Evolutionary conservation across 352 stramenopile genomes (phyloP), one percentile per base, ranked within the genome.

Genomic region (Globisporangium ultimum): DNA sequence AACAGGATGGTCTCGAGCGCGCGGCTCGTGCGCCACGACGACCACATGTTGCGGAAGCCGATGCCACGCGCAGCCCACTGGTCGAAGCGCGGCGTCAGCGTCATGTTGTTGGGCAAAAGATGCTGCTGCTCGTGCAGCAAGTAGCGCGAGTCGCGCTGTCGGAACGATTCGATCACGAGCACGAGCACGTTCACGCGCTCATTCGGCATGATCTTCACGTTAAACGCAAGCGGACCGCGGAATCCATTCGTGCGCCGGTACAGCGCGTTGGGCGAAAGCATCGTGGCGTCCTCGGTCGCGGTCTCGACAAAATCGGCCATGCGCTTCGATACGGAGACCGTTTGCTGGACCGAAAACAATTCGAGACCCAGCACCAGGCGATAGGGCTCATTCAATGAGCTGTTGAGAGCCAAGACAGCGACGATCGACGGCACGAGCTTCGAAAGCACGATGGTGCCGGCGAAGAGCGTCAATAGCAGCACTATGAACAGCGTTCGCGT

Each of bases 91-190:
- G 80, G 78, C 18, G 80, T 90, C 1, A 90, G 53, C 51, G 76
- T 80, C 40, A 89, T 58, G 49, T 81, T 87, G 1, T 28, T 45
- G 3, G 70, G 74, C 3, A 85, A 42, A 43, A 84, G 71, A 8
- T 58, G 50, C 14, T 63, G 53, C 4, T 71, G 60, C 5, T 69
- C 49, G 36, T 75, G 56, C 24, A 84, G 54, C 36, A 89, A 47
- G 47, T 84, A 81, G 20, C 58, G 64, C 9, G 80, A 89, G 68
- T 90, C 78, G 22, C 69, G 70, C 53, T 81, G 70, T 1, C 80
- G 65, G 32, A 90, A 88, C 28, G 78, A 87, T 61, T 90, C 80
- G 56, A 90, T 63, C 6, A 83, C 74, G 14, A 90, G 53, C n/a
- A 90, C 48, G 12, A 90, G 56, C 28, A 90, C 78, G 28, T 90